phyloP scores from a whole-genome alignment of 495 filamentous ascomycete genomes.

The Trichoderma gamsii region DNA sequence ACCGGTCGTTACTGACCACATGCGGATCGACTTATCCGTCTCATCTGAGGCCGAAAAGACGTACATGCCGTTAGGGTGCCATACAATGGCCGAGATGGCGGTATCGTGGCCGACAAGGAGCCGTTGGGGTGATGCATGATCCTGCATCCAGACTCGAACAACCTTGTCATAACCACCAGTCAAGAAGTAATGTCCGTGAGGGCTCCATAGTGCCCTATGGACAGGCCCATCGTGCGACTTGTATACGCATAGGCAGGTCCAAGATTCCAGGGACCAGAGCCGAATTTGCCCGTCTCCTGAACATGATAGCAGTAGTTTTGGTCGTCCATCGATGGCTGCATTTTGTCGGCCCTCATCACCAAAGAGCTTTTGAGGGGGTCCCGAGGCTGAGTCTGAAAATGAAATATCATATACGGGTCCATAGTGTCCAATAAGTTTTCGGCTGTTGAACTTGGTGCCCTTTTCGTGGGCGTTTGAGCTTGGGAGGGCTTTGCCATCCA shows the following conservation, averaged over 20 bases:
- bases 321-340: constrained; percentile 48
- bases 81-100: constrained; percentile 75
- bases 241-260: constrained; percentile 86
- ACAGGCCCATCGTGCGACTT: constrained; percentile 84
- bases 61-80: constrained; percentile 89
- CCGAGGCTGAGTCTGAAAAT: constrained; percentile 71
- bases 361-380: constrained; percentile 39
- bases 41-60: constrained; percentile 77
- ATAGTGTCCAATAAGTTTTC: constrained; percentile 86
- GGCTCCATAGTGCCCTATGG: constrained; percentile 84
- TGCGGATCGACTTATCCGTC: constrained; percentile 83
- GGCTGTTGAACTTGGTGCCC: constrained; percentile 46
- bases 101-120: constrained; percentile 89
- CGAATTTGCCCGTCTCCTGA: constrained; percentile 83
- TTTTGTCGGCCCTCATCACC: constrained; percentile 37
- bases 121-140: constrained; percentile 82
- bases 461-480: constrained; percentile 36
- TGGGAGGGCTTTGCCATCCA: constrained; percentile 69
- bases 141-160: constrained; percentile 81
- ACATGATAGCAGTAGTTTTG: constrained; percentile 74
- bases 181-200: constrained; percentile 93
- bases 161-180: constrained; percentile 81
- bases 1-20: constrained; percentile 90
- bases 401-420: constrained; percentile 83
- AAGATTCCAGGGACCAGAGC: constrained; percentile 87